These are phyloP conservation scores for Clarireedia sp. DNA, from an alignment of 2,329 filamentous ascomycete genomes.

Conservation along the genomic window DNA sequence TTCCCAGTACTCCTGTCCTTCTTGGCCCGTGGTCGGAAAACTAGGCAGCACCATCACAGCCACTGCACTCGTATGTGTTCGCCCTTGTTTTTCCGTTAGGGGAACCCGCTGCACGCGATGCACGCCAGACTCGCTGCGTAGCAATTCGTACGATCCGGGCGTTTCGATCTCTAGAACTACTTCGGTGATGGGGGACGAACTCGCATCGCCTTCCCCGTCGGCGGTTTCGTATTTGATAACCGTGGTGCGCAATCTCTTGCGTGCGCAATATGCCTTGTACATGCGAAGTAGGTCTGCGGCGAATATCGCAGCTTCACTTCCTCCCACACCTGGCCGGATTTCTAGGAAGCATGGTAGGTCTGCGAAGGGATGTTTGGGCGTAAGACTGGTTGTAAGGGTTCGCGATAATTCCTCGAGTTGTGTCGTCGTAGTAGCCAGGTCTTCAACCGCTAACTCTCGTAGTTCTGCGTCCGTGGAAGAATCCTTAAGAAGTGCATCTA, in stretches of 20 bases:
- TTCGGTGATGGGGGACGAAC: conserved; percentile 64
- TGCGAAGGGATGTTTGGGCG: conserved; percentile 84
- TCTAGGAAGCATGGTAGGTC: conserved; percentile 85
- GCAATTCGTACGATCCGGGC: conserved; percentile 68
- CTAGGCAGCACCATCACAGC: conserved; percentile 88
- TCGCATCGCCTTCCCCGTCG: conserved; percentile 52
- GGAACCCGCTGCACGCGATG: conserved; percentile 93
- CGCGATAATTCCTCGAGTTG: conserved; percentile 56
- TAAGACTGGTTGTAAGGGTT: conserved; percentile 66
- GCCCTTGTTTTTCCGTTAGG: conserved; percentile 80
- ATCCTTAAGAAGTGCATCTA: conserved; percentile 41
- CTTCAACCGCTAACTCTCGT: conserved; percentile 69
- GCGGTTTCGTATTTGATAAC: conserved; percentile 74
- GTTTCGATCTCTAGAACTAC: conserved; percentile 78
- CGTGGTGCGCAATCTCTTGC: conserved; percentile 55
- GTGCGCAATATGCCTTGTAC: conserved; percentile 74
- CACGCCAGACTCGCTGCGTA: conserved; percentile 86
- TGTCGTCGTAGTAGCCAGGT: conserved; percentile 59
- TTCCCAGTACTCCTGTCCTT: conserved; percentile 41
- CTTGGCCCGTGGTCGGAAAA: conserved; percentile 51
- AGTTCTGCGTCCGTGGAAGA: conserved; percentile 55
- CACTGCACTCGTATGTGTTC: conserved; percentile 88
- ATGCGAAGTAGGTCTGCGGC: conserved; percentile 81
- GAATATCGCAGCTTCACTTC: conserved; percentile 85
- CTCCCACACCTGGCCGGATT: conserved; percentile 84